Evolutionary conservation across 805 yeast genomes (phyloP), one percentile per base, ranked within the genome.

Genomic region (Zygotorulaspora danielsina): DNA sequence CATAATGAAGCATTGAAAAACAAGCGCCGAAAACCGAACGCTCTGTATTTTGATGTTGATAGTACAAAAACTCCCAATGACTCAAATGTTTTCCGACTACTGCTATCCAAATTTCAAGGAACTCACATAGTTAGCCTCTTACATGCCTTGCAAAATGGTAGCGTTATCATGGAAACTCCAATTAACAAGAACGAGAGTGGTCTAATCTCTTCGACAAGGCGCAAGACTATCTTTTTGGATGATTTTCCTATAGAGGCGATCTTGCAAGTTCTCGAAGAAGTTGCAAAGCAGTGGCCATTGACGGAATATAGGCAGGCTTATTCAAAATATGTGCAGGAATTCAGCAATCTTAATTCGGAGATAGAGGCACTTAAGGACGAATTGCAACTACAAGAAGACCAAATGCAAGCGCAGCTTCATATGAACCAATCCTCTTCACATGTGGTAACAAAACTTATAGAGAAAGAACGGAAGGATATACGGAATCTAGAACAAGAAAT

Each of bases 381-480:
- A 38, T 36, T 49, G 32, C 48, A 47, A 36, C 33, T 38, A 32
- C 54, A 63, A 44, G 61, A 57, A 37, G 46, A 45, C 15, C 58
- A 55, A 28, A 34, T 59, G 12, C 63, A 64, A 29, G 36, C 50
- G 5, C 36, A 39, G 19, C 19, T 44, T 16, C 47, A 38, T 19
- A 28, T 24, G 25, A 42, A 31, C n/a, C 41, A 44, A 9, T 35
- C 44, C 4, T 39, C 51, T 9, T 45, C 53, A 3, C 41, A 45
- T 21, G 49, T 50, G 5, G 63, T 67, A 6, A 66, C 65, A 17
- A 72, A 66, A 26, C 45, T 70, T 36, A 72, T 78, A 1, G 57
- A 48, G 4, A 56, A 56, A 25, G 81, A 74, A 44, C 75, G 71
- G 46, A 60, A 54, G 13, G 78, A 73, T 48, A 69, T 78, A 6